Evolutionary conservation across 1,284 basidiomycete species (phyloP).

Genomic region (Anthracocystis setariae): DNA sequence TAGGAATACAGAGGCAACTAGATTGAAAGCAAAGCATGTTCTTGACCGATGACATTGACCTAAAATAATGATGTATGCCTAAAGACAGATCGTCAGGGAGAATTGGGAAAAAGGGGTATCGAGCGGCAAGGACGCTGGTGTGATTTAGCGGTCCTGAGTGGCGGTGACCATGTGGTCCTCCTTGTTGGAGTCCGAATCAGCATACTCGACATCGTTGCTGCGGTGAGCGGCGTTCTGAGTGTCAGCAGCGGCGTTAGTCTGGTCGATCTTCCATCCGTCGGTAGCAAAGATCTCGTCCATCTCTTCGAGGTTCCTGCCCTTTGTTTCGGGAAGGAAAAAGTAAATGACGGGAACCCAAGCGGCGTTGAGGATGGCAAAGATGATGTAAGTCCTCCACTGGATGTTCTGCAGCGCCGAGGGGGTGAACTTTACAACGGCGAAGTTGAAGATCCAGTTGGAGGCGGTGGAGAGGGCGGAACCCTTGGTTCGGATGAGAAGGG

Average conservation of each 20-base stretch:
- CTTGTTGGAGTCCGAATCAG: slow-evolving; percentile 25
- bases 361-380: slow-evolving; percentile 67
- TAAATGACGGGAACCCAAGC: slow-evolving; percentile 66
- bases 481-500: slow-evolving; percentile 67
- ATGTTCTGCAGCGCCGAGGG: slow-evolving; percentile 74
- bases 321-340: slow-evolving; percentile 67
- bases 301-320: slow-evolving; percentile 62
- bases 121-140: too few relatives aligned
- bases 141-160: slow-evolving; percentile 15
- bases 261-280: slow-evolving; percentile 42
- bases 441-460: slow-evolving; percentile 67
- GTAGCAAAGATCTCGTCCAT: slow-evolving; percentile 63
- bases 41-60: not conserved
- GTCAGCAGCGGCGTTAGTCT: slow-evolving; percentile 23
- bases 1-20: too few relatives aligned
- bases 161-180: slow-evolving; percentile 21
- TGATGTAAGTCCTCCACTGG: slow-evolving; percentile 52
- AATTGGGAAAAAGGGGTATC: slow-evolving; percentile 13
- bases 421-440: slow-evolving; percentile 74
- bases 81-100: too few relatives aligned
- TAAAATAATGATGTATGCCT: slow-evolving; percentile 1
- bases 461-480: slow-evolving; percentile 66
- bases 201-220: slow-evolving; percentile 31
- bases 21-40: not conserved
- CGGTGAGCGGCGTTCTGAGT: slow-evolving; percentile 32